These are phyloP conservation scores for Somion occarium DNA, from an alignment of 1,284 basidiomycete genomes.

Conservation along the genomic window DNA sequence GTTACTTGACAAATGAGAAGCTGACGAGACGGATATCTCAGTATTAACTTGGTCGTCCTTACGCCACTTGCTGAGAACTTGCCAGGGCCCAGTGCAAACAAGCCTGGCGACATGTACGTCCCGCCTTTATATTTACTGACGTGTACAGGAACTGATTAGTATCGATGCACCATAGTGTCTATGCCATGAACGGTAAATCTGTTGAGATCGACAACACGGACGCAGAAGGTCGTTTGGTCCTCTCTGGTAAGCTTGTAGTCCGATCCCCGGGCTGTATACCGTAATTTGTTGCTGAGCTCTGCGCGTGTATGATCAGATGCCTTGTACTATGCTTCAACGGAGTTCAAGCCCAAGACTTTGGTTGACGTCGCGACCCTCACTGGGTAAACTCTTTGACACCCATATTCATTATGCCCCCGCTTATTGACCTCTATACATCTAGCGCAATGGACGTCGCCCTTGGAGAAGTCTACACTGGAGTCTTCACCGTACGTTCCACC, in stretches of 20 bases:
- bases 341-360: constrained; percentile 77
- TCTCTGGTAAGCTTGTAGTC: constrained; percentile 46
- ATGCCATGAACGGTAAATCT: constrained; percentile 86
- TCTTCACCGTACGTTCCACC: constrained; percentile 60
- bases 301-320: constrained; percentile 48
- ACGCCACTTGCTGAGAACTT: constrained; percentile 86
- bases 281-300: constrained; percentile 8
- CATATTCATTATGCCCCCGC: neutral
- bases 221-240: constrained; percentile 80
- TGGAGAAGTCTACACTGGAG: constrained; percentile 74
- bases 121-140: neutral
- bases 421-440: neutral
- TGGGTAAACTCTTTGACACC: constrained; percentile 36
- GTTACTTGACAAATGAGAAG: neutral
- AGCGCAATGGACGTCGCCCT: constrained; percentile 68
- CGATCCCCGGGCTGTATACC: neutral
- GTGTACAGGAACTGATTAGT: neutral
- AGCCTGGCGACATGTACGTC: constrained; percentile 78
- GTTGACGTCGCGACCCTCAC: constrained; percentile 84
- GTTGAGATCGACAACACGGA: constrained; percentile 90
- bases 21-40: too few relatives aligned
- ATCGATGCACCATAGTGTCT: constrained; percentile 44
- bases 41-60: constrained; percentile 71
- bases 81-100: constrained; percentile 81
- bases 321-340: constrained; percentile 78